Evolutionary conservation across 2,329 filamentous ascomycete species (phyloP).

Genomic region (Pseudofabraea citricarpa): DNA sequence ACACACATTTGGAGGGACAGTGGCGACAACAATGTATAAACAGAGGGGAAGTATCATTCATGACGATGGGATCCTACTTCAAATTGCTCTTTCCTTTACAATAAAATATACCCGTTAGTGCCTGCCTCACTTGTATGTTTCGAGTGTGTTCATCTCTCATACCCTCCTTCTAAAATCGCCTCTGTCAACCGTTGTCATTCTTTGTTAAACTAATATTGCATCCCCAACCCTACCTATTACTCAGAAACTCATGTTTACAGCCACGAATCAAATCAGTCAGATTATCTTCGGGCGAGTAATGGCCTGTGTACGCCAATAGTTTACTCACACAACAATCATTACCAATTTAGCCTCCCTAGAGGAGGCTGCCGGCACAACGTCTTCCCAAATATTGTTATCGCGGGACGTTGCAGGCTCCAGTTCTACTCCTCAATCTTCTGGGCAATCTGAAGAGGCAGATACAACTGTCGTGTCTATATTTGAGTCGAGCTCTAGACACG

Average conservation of each 20-base stretch:
- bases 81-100: too few species aligned
- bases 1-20: constrained; percentile 45
- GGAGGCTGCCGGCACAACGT: constrained; percentile 31
- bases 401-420: constrained; percentile 35
- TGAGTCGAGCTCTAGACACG: constrained; percentile 19
- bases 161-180: too few species aligned
- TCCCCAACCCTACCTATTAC: too few species aligned
- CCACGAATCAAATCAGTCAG: too few species aligned
- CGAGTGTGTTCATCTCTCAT: too few species aligned
- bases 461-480: constrained; percentile 21
- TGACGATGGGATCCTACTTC: too few species aligned
- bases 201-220: too few species aligned
- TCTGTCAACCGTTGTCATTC: too few species aligned
- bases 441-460: not conserved
- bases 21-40: constrained; percentile 27
- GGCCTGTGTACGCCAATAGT: constrained; percentile 15
- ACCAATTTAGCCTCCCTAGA: constrained; percentile 11
- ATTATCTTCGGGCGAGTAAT: not conserved
- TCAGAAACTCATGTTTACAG: too few species aligned
- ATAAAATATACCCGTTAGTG: too few species aligned
- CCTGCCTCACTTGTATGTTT: too few species aligned
- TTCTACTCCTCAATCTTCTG: constrained; percentile 17
- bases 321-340: constrained; percentile 20
- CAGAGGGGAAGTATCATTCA: too few species aligned
- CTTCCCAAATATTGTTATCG: constrained; percentile 42